Evolutionary conservation across 2,329 filamentous ascomycete genomes (phyloP), one percentile per base, ranked within the genome.

Genomic region (Arachnomyces sp.): DNA sequence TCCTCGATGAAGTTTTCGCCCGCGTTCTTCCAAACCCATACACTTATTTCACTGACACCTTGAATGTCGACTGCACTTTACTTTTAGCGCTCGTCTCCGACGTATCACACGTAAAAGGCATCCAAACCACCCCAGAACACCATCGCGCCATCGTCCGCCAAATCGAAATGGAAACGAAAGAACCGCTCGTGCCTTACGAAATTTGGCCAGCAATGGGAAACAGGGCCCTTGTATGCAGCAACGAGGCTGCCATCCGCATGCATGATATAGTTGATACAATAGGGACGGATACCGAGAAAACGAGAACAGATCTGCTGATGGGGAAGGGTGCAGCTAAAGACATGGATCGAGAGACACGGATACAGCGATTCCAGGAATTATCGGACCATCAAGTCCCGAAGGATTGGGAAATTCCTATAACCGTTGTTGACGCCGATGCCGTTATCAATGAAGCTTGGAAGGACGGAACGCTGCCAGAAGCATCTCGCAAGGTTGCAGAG

Each of bases 41-140:
- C 52, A 59, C 63, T 35, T 54, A 57, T 15, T 59, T 68, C 47
- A 70, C 66, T n/a, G 32, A 59, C 7, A 62, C 58, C 8, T 46
- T 72, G 32, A 70, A 71, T 47, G 59, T 70, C 35, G 69, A 73
- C 45, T 69, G 67, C 48, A 86, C 82, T 1, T 75, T 86, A 34
- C 70, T 89, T 4, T 72, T 89, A 4, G 82, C 82, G 3, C 65
- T 88, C 2, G 74, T 82, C 1, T 86, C 82, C 0, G 84, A 89
- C 51, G 77, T 88, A 17, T 82, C 80, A 2, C 81, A 88, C 54
- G 62, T 63, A 28, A 53, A 59, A 40, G 49, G 53, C 29, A 62
- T 63, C 38, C 51, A 60, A 2, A 65, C 70, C 34, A 64, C 71
- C 28, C 67, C 71, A n/a, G 69, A 65, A 57, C 70, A 74, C 49